A percentile compares a stretch with the other conserved stretches of the same genome.
Conservation (phyloP, 2,329 filamentous ascomycete species). For the Tolypocladium nubicola region DNA sequence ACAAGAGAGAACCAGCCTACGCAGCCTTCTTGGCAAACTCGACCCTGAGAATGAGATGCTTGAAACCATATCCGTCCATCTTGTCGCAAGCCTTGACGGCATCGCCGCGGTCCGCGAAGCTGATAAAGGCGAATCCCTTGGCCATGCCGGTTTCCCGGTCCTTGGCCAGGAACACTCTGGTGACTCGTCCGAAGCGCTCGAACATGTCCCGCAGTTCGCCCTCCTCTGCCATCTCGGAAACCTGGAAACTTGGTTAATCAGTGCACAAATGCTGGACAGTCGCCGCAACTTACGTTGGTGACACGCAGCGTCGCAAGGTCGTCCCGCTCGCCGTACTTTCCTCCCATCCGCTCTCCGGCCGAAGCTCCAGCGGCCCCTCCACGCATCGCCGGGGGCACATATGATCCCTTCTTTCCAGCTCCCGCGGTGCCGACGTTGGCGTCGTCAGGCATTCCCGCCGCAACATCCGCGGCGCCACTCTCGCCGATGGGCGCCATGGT, state of each 20-base stretch:
- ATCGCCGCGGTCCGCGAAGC: constrained; percentile 81
- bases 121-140: constrained; percentile 99
- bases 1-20: constrained; percentile 16
- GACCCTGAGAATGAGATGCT: constrained; percentile 76
- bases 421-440: constrained; percentile 35
- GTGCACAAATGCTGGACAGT: not conserved
- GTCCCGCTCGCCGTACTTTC: constrained; percentile 84
- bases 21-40: constrained; percentile 74
- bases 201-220: constrained; percentile 94
- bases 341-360: constrained; percentile 68
- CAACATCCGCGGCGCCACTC: constrained; percentile 40
- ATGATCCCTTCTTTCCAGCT: constrained; percentile 65
- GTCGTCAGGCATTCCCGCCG: constrained; percentile 44
- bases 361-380: constrained; percentile 46
- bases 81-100: constrained; percentile 89
- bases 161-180: constrained; percentile 94
- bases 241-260: constrained; percentile 35
- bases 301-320: constrained; percentile 93
- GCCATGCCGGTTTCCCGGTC: constrained; percentile 92
- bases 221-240: constrained; percentile 96
- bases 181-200: constrained; percentile 92
- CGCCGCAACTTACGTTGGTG: constrained; percentile 70
- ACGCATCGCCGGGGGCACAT: constrained; percentile 88
- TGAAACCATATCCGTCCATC: constrained; percentile 93
- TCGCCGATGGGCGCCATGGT: constrained; percentile 87